Conservation (phyloP, 257 asterid species). For the Lavandula angustifolia region DNA sequence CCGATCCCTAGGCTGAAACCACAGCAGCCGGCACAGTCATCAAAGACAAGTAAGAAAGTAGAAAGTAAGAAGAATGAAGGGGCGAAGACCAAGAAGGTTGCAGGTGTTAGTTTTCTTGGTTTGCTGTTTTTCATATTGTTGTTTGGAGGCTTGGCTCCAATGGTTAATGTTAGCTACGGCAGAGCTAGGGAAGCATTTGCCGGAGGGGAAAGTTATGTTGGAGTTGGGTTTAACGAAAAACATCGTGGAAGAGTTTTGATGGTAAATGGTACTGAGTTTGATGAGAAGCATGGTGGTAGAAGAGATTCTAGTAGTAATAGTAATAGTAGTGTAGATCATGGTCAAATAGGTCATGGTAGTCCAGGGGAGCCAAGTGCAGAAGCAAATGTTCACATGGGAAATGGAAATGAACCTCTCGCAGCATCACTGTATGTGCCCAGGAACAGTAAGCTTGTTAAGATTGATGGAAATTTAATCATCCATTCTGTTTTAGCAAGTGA, state of each 20-base stretch:
- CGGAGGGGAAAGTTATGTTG: conserved; percentile 44
- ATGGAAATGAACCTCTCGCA: conserved; percentile 63
- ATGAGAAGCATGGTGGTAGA: conserved; percentile 40
- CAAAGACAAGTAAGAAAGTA: conserved; percentile 58
- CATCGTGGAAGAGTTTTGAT: conserved; percentile 74
- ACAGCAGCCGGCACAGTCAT: conserved; percentile 54
- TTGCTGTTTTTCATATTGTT: conserved; percentile 71
- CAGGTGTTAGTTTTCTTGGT: conserved; percentile 86
- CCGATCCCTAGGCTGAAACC: conserved; percentile 91
- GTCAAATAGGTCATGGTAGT: conserved; percentile 36
- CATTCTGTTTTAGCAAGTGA: conserved; percentile 76
- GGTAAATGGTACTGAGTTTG: conserved; percentile 54
- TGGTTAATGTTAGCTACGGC: conserved; percentile 74
- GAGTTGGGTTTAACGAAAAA: conserved; percentile 46
- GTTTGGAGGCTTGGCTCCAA: conserved; percentile 86
- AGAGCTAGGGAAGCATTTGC: conserved; percentile 56
- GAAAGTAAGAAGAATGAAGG: conserved; percentile 74
- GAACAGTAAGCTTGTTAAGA: conserved; percentile 73
- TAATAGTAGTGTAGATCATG: conserved; percentile 34
- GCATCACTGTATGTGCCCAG: conserved; percentile 81
- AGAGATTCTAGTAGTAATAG: conserved; percentile 40
- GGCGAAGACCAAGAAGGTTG: conserved; percentile 80
- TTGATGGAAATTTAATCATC: conserved; percentile 74
- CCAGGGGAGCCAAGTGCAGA: conserved; percentile 42
- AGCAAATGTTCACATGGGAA: conserved; percentile 43